Evolutionary conservation across 2,329 filamentous ascomycete species (phyloP).

Genomic region (Fusarium tanahbumbuense): DNA sequence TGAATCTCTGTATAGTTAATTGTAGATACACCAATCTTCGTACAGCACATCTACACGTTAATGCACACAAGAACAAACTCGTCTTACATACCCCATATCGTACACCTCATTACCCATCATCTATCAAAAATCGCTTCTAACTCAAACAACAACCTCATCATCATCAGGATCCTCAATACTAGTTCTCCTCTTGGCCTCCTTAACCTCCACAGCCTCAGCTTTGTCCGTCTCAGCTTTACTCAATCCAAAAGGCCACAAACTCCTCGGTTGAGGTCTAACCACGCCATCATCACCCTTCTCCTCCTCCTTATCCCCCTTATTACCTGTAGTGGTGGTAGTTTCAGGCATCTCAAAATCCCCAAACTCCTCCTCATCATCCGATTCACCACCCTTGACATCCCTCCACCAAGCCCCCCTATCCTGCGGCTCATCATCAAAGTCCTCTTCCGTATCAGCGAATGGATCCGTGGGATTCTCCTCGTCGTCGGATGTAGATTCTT

Average conservation of each 20-base stretch:
- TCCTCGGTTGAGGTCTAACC: constrained; percentile 66
- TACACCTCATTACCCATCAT: constrained; percentile 35
- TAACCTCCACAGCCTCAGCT: constrained; percentile 61
- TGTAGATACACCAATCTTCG: too few relatives aligned
- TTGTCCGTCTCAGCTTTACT: constrained; percentile 52
- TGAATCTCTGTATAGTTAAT: too few relatives aligned
- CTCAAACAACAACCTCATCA: constrained; percentile 58
- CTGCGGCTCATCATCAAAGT: constrained; percentile 60
- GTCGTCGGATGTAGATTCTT: constrained; percentile 60
- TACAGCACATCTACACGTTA: too few relatives aligned
- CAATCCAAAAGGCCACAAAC: constrained; percentile 69
- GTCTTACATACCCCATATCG: constrained; percentile 16
- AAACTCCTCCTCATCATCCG: constrained; percentile 70
- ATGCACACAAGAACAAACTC: not conserved
- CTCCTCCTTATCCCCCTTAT: constrained; percentile 54
- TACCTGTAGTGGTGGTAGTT: too few relatives aligned
- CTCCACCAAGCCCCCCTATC: constrained; percentile 63
- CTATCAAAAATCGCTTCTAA: constrained; percentile 11
- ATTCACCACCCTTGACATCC: constrained; percentile 59
- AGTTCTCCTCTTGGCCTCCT: constrained; percentile 65
- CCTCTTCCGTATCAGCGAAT: constrained; percentile 66
- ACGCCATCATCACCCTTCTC: constrained; percentile 53
- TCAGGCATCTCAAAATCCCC: constrained; percentile 74
- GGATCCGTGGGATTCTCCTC: constrained; percentile 53
- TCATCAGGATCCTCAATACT: constrained; percentile 71